phyloP scores from a whole-genome alignment of 345 rosid species.

The Lagerstroemia speciosa region DNA sequence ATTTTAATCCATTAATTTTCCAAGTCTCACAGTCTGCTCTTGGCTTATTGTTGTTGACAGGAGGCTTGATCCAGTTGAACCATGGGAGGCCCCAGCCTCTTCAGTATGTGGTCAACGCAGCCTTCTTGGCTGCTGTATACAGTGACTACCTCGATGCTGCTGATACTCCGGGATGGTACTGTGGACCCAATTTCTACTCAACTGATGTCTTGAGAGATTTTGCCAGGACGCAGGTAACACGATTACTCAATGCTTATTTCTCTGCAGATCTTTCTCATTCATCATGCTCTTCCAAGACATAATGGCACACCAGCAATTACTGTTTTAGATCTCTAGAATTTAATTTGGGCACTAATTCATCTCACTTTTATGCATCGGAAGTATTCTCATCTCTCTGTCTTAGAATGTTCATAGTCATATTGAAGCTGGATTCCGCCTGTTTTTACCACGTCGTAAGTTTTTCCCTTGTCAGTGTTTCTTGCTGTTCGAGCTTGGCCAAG shows the following conservation, averaged over 20 bases:
- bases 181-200: slow-evolving; percentile 85
- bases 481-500: no score
- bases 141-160: slow-evolving; percentile 96
- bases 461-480: no score
- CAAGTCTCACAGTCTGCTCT: slow-evolving; percentile 8
- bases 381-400: no score
- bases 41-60: slow-evolving; percentile 25
- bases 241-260: neutral
- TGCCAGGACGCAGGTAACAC: slow-evolving; percentile 67
- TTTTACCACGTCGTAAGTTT: no score
- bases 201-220: slow-evolving; percentile 63
- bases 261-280: neutral
- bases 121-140: slow-evolving; percentile 70
- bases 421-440: no score
- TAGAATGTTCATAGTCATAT: no score
- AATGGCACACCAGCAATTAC: no score
- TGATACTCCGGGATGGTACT: slow-evolving; percentile 95
- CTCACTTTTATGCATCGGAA: no score
- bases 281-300: no score
- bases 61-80: slow-evolving; percentile 80
- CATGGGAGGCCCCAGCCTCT: slow-evolving; percentile 97
- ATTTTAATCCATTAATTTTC: neutral
- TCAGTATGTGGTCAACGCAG: slow-evolving; percentile 85
- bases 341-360: no score
- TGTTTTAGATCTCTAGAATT: no score